Conservation (phyloP, 108 stramenopile species). For the Chaetoceros muelleri region DNA sequence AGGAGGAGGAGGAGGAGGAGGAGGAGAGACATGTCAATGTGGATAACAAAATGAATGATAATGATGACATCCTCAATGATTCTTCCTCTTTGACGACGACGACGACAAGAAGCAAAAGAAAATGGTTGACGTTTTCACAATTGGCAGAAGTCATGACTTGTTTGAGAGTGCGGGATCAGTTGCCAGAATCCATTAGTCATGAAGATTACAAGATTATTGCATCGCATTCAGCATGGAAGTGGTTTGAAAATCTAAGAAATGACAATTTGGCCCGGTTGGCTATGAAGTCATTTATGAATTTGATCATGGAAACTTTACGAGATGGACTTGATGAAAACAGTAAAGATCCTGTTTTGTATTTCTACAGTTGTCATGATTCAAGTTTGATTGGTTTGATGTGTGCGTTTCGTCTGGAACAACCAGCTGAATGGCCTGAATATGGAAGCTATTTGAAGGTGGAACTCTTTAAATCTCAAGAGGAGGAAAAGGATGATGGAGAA, state of each 20-base stretch:
- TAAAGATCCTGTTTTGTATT: constrained; percentile 38
- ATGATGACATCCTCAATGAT: no score
- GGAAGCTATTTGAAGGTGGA: constrained; percentile 61
- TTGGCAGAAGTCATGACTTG: constrained; percentile 68
- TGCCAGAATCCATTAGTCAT: constrained; percentile 42
- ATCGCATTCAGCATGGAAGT: constrained; percentile 56
- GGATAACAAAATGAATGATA: constrained; percentile 2
- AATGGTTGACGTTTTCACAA: constrained; percentile 57
- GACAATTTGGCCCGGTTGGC: constrained; percentile 51
- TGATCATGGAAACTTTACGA: constrained; percentile 29
- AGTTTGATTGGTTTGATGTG: constrained; percentile 72
- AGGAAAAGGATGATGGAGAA: background rate
- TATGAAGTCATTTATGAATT: constrained; percentile 49
- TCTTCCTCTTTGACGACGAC: no score
- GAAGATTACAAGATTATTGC: constrained; percentile 50
- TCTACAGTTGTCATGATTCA: constrained; percentile 73
- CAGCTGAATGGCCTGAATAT: constrained; percentile 67
- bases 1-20: constrained; percentile 22
- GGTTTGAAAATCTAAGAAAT: constrained; percentile 63
- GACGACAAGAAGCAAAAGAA: constrained; percentile 7
- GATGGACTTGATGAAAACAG: background rate
- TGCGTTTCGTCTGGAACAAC: constrained; percentile 57
- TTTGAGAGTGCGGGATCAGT: constrained; percentile 31
- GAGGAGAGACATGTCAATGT: background rate
- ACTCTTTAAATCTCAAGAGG: constrained; percentile 39